Evolutionary conservation across 2,329 filamentous ascomycete genomes (phyloP), one percentile per base, ranked within the genome.

Genomic region (Exserohilum rostratum): DNA sequence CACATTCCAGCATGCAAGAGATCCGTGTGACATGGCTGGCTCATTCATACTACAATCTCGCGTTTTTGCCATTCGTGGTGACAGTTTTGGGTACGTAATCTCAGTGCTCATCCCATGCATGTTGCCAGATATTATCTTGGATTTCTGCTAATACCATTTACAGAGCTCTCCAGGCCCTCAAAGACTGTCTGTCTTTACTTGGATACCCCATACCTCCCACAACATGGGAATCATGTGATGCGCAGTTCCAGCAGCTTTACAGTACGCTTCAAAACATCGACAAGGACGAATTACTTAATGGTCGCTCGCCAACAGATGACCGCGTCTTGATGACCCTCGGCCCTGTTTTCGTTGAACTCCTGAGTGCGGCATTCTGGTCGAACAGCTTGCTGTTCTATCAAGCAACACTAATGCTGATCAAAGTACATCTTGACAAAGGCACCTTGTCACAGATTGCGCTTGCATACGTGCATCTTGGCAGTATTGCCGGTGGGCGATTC

Each of bases 31-130:
- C 73, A 95, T 91, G 76, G 90, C 90, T 1, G 88, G 90, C 7
- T 90, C 91, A 0, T 96, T 89, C 78, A 88, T 96, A 35, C 79
- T 97, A 31, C 87, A 91, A 70, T 92, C 90, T 5, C 86, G 91
- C 45, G 88, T 96, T 40, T 86, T 87, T 65, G 86, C 89, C 1
- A 87, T 93, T 67, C 83, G 83, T 50, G 91, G 92, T 1, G 86
- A 96, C 60, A 85, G 87, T 25, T 77, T 81, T 18, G 83, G 50
- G 50, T 50, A 45, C 22, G 48, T 45, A 50, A 50, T 13, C 4
- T 25, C n/a, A n/a, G n/a, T 45, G n/a, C 30, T 29, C 15, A 37
- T 17, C 15, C 3, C 31, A 25, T 43, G 12, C 30, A 25, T 29
- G 22, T 6, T 42, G 25, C 6, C 22, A 17, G 10, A 7, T 11